Conservation (phyloP, 2,329 filamentous ascomycete species). For the Fusarium chaquense region DNA sequence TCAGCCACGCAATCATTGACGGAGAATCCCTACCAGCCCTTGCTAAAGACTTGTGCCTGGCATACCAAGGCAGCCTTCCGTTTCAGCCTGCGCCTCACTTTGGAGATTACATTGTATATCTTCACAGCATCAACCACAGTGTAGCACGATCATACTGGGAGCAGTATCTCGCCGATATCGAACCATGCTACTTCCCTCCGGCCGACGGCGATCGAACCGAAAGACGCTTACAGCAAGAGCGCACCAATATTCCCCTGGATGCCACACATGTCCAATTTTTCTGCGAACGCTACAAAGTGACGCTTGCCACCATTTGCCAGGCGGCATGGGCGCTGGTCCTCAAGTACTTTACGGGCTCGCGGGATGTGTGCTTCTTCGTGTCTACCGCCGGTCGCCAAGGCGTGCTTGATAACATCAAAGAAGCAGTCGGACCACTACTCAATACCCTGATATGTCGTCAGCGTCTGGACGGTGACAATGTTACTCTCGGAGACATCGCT, state of each 20-base stretch:
- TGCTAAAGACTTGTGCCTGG: slow-evolving; percentile 15
- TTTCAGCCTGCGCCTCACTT: slow-evolving; percentile 15
- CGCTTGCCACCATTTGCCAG: slow-evolving; percentile 15
- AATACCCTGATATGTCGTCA: slow-evolving; percentile 15
- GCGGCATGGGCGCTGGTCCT: slow-evolving; percentile 14
- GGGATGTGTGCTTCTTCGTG: slow-evolving; percentile 15
- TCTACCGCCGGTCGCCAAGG: slow-evolving; percentile 13
- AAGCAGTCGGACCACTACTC: slow-evolving; percentile 16
- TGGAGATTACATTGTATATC: slow-evolving; percentile 15
- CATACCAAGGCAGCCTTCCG: slow-evolving; percentile 13
- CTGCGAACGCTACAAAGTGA: slow-evolving; percentile 15
- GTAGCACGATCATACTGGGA: slow-evolving; percentile 13
- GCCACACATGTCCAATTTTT: slow-evolving; percentile 10
- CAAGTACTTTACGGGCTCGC: slow-evolving; percentile 9
- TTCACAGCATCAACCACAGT: slow-evolving; percentile 15
- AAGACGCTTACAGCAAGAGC: slow-evolving; percentile 13
- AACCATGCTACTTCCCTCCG: slow-evolving; percentile 14
- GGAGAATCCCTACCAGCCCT: slow-evolving; percentile 12
- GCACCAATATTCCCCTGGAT: slow-evolving; percentile 13
- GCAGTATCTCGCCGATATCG: slow-evolving; percentile 14
- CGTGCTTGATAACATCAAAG: slow-evolving; percentile 16
- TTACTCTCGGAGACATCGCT: slow-evolving; percentile 13
- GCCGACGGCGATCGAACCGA: slow-evolving; percentile 7
- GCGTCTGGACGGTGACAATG: slow-evolving; percentile 10
- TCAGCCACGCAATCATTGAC: slow-evolving; percentile 14